phyloP scores from a whole-genome alignment of 2,329 filamentous ascomycete species.

The Clonostachys rhizophaga region DNA sequence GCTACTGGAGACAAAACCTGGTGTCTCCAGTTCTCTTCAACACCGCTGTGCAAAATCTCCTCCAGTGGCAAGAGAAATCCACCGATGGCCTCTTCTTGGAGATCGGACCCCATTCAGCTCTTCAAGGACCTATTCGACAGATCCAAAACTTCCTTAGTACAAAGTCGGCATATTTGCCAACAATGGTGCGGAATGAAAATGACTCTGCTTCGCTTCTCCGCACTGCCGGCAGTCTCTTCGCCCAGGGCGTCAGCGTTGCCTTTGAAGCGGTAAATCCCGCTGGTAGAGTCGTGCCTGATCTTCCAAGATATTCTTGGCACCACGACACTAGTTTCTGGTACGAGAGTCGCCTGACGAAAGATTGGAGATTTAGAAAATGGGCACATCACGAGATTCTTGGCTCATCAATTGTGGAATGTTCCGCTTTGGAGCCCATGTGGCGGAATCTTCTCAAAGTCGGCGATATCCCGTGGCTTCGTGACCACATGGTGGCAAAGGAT shows the following conservation, averaged over 20 bases:
- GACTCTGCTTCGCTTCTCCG: not conserved
- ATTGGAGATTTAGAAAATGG: conserved; percentile 3
- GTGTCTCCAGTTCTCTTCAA: conserved; percentile 5
- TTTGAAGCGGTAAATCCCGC: not conserved
- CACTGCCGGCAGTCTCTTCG: not conserved
- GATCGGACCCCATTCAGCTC: conserved; percentile 29
- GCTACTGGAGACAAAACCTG: conserved; percentile 14
- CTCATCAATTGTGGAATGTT: not conserved
- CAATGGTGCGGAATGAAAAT: not conserved
- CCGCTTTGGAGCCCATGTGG: conserved; percentile 8
- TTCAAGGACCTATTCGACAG: conserved; percentile 30
- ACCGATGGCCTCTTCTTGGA: conserved; percentile 16
- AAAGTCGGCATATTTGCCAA: conserved; percentile 7
- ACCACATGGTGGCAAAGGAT: conserved; percentile 11
- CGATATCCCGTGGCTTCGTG: conserved; percentile 22
- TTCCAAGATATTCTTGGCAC: conserved; percentile 36
- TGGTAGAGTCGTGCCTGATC: conserved; percentile 5
- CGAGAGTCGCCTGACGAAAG: conserved; percentile 6
- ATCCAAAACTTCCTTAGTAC: conserved; percentile 7
- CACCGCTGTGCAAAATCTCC: conserved; percentile 30
- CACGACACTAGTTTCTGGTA: conserved; percentile 23
- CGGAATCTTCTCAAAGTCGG: conserved; percentile 10
- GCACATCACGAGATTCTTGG: conserved; percentile 17
- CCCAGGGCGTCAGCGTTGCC: not conserved
- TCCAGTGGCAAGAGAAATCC: conserved; percentile 11